Conservation (phyloP, 1,284 basidiomycete genomes). For the Tylopilus orsonianus region DNA sequence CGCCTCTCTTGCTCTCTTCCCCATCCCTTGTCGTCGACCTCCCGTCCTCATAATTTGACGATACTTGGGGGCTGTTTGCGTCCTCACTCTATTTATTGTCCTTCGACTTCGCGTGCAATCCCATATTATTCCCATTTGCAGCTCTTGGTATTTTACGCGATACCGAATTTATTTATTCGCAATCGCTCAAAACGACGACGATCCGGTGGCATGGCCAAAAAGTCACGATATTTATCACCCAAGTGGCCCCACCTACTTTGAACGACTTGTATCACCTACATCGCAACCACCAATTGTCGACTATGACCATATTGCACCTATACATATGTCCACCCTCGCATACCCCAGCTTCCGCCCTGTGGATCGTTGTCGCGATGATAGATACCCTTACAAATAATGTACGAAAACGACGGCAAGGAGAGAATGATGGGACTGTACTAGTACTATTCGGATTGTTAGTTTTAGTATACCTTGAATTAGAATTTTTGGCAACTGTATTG, state of each 20-base stretch:
- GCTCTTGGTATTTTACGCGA: constrained; percentile 21
- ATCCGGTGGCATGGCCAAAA: constrained; percentile 19
- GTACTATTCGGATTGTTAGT: constrained; percentile 33
- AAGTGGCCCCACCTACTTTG: constrained; percentile 12
- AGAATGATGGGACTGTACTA: constrained; percentile 36
- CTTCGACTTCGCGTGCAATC: constrained; percentile 25
- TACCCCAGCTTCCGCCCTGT: constrained; percentile 21
- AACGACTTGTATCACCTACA: constrained; percentile 34
- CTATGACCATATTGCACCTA: constrained; percentile 34
- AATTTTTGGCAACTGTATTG: constrained; percentile 29
- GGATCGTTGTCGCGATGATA: constrained; percentile 36
- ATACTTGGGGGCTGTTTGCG: neutral
- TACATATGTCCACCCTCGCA: constrained; percentile 22
- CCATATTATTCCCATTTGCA: constrained; percentile 5
- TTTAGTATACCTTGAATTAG: constrained; percentile 40
- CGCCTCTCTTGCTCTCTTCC: constrained; percentile 28
- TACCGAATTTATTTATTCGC: constrained; percentile 31
- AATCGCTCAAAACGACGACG: constrained; percentile 31
- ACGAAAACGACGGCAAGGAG: constrained; percentile 30
- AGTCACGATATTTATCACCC: constrained; percentile 32
- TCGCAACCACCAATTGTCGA: constrained; percentile 26
- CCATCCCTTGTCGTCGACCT: constrained; percentile 21
- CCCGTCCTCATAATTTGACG: constrained; percentile 18
- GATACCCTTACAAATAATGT: constrained; percentile 32
- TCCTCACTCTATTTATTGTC: constrained; percentile 34